Evolutionary conservation across 1,284 basidiomycete genomes (phyloP).

Genomic region (Sporisorium scitamineum): DNA sequence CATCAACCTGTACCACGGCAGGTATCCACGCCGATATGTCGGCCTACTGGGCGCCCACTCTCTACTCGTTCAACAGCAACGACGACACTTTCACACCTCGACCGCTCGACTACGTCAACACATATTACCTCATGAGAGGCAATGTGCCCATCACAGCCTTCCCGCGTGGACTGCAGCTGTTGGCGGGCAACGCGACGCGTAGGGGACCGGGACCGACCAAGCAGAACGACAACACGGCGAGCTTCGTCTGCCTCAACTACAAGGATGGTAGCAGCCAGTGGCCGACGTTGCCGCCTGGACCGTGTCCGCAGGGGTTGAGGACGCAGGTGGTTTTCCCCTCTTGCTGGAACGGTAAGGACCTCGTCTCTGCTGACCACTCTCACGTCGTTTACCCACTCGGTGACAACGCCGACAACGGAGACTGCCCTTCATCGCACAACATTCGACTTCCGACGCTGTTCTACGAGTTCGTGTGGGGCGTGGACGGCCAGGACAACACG

Average conservation of each 20-base stretch:
- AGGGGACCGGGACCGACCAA: conserved; percentile 10
- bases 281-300: conserved; percentile 22
- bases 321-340: conserved; percentile 72
- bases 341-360: conserved; percentile 74
- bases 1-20: conserved; percentile 69
- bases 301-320: conserved; percentile 69
- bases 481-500: conserved; percentile 10
- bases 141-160: conserved; percentile 66
- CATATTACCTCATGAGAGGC: conserved; percentile 70
- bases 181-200: conserved; percentile 69
- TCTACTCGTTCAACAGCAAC: conserved; percentile 69
- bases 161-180: conserved; percentile 71
- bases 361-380: conserved; percentile 71
- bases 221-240: conserved; percentile 66
- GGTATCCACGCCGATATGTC: conserved; percentile 70
- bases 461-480: conserved; percentile 70
- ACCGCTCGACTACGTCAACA: conserved; percentile 53
- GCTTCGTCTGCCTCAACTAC: conserved; percentile 71
- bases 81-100: conserved; percentile 41
- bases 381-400: conserved; percentile 70
- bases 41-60: conserved; percentile 71
- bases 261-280: conserved; percentile 54
- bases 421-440: conserved; percentile 72
- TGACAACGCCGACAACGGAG: conserved; percentile 71
- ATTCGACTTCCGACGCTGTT: conserved; percentile 73